Base-by-base conservation (phyloP, 2,329 filamentous ascomycete genomes). In the Coleophoma crateriformis region DNA sequence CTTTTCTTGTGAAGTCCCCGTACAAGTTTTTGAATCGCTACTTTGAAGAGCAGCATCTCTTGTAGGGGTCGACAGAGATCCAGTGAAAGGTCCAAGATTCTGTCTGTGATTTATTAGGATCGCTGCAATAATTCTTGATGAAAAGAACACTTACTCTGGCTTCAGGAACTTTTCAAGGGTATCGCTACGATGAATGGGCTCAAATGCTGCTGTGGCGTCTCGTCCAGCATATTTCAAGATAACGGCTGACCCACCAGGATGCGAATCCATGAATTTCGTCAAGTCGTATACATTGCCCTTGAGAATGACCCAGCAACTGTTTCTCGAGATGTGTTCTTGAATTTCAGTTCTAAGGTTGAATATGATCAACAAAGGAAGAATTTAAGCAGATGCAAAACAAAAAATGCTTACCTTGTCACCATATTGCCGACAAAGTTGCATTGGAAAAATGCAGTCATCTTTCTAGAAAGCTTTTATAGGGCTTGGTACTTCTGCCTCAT, bases 151-250 rank as follows among this genome's bases (percentile, higher is more conserved):
- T n/a, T 39, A 39, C 37, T 39, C 37, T 15, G 37, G 37, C 37
- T 39, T 39, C n/a, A 45, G 22, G n/a, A 17, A n/a, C 33, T 64
- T 61, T 37, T 62, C 46, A 3, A 67, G 38, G 33, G 65, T 50
- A 33, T 65, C 63, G 7, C 56, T 49, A 0, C 60, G 60, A 46
- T 67, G 65, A 14, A 65, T 54, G 43, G 60, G 61, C 51, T 59
- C 57, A 46, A 67, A 67, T 38, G 67, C 63, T 7, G 52, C 77
- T 58, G 79, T 76, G 51, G 95, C 77, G 67, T 96, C 91, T 67
- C 89, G 87, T 58, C 90, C 91, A 17, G 79, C 92, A 65, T 92
- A 94, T 45, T 95, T 86, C 54, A 95, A 75, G 53, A 96, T 85
- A 60, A 96, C 73, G 54, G 95, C 87, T 61, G 82, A 80, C 53